These are phyloP conservation scores for Neofusicoccum parvum DNA, from an alignment of 2,329 filamentous ascomycete species.

Conservation along the genomic window DNA sequence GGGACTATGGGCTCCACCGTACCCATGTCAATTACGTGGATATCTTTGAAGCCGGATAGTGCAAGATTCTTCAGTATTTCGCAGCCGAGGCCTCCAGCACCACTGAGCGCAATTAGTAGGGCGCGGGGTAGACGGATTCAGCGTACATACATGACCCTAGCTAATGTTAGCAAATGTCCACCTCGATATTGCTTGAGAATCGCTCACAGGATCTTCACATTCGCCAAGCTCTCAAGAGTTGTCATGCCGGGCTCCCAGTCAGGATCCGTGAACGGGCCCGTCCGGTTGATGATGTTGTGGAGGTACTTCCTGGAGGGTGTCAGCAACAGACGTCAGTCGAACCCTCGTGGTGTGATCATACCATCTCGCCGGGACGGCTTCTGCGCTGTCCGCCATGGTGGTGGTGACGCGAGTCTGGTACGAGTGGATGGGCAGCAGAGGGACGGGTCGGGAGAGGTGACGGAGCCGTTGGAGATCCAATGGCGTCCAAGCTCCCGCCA, in stretches of 20 bases:
- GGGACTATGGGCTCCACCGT: slow-evolving; percentile 30
- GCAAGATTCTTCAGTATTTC: slow-evolving; percentile 97
- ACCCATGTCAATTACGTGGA: slow-evolving; percentile 99
- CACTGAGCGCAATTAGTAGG: slow-evolving; percentile 57
- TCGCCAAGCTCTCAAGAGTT: slow-evolving; percentile 45
- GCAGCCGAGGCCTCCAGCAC: slow-evolving; percentile 90
- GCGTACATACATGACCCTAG: slow-evolving; percentile 42
- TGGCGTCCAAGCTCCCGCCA: slow-evolving; percentile 12
- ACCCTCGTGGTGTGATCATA: background rate
- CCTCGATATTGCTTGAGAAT: background rate
- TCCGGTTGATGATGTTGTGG: slow-evolving; percentile 73
- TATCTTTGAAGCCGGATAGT: slow-evolving; percentile 91
- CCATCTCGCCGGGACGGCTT: slow-evolving; percentile 22
- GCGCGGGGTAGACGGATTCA: slow-evolving; percentile 31
- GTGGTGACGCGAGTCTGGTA: background rate
- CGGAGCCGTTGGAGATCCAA: slow-evolving; percentile 29
- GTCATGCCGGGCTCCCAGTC: slow-evolving; percentile 54
- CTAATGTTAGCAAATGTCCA: background rate
- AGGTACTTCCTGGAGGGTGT: slow-evolving; percentile 70
- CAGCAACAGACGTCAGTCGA: background rate
- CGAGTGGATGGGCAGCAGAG: background rate
- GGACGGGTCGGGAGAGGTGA: slow-evolving; percentile 22
- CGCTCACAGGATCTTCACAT: slow-evolving; percentile 64
- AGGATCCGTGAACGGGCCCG: slow-evolving; percentile 79
- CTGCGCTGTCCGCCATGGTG: slow-evolving; percentile 32